Percentiles rank a stretch among this genome's conserved stretches.
These are phyloP conservation scores for Solanum hybrid DNA, from an alignment of 305 asterid genomes.

Conservation along the genomic window DNA sequence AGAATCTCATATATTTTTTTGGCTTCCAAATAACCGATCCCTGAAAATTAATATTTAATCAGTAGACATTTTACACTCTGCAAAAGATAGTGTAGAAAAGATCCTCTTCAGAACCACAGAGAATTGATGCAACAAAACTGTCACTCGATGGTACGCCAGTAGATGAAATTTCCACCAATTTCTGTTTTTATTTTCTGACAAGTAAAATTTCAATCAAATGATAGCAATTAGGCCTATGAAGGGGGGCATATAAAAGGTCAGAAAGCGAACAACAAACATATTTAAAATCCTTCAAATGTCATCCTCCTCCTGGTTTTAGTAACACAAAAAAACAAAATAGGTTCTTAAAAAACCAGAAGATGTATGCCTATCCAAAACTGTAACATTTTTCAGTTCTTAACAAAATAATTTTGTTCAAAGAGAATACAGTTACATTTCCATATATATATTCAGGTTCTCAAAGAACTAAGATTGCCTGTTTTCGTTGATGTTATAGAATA, in stretches of 20 bases:
- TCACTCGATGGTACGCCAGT: neutral
- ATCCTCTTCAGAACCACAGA: neutral
- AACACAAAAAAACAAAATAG: neutral
- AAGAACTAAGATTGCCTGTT: neutral
- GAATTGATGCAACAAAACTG: neutral
- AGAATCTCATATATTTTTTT: constrained; percentile 73
- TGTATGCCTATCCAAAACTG: neutral
- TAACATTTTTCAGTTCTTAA: neutral
- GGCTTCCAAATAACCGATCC: constrained; percentile 80
- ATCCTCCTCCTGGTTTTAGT: neutral
- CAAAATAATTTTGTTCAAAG: neutral
- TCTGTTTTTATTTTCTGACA: neutral
- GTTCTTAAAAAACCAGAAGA: neutral
- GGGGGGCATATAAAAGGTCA: neutral
- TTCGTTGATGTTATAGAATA: neutral
- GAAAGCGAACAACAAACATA: neutral
- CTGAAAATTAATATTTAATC: constrained; percentile 30
- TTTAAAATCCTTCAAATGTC: neutral
- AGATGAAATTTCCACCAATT: neutral
- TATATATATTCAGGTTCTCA: neutral
- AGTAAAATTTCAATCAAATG: neutral
- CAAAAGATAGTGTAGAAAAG: neutral
- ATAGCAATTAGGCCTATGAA: neutral
- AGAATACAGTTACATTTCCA: neutral
- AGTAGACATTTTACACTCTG: neutral